Evolutionary conservation across 768 basidiomycete species (phyloP), one percentile per base, ranked within the genome.

Genomic region (Psilocybe cyanescens): DNA sequence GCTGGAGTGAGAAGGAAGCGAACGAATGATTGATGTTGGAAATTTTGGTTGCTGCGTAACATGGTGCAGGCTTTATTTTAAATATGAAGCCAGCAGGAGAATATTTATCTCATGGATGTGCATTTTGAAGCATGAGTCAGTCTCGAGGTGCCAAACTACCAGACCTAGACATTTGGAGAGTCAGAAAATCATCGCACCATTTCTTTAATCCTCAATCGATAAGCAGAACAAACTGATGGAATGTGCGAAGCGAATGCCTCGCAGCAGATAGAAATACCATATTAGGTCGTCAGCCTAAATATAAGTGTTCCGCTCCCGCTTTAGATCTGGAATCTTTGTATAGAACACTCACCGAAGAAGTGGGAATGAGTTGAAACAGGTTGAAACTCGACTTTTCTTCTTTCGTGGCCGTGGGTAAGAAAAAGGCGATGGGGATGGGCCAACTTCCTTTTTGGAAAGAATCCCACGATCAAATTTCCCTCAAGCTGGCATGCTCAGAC

Each of bases 341-440:
- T 44, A 44, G 41, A 44, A 44, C 41, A 44, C 41, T 56, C 37
- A 45, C 24, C 9, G 45, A 47, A 46, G 39, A 31, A 56, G 41
- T 33, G 52, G 55, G 41, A 56, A 56, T 41, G 24, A 47, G 29
- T 44, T 56, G 55, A 56, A 56, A 56, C 46, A 30, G 31, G 29
- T 44, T 56, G 55, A 56, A 56, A 56, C 46, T 54, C 51, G 44
- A 53, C 41, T 44, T 44, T 44, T 44, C 8, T 44, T 44, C 8
- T 44, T 44, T 44, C n/a, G 41, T 44, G 41, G 41, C 14, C 11
- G 41, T 44, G 41, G 41, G 6, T 12, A 44, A 44, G 41, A 44
- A 44, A 8, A 6, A 44, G 41, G 14, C 41, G 41, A 44, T 16
- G 41, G 45, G 19, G 28, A 41, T 48, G 41, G 57, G 37, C 31